A percentile compares a stretch with the other conserved stretches of the same genome.
These are phyloP conservation scores for Starmerella ratchasimensis DNA, from an alignment of 805 yeast species.

Conservation along the genomic window DNA sequence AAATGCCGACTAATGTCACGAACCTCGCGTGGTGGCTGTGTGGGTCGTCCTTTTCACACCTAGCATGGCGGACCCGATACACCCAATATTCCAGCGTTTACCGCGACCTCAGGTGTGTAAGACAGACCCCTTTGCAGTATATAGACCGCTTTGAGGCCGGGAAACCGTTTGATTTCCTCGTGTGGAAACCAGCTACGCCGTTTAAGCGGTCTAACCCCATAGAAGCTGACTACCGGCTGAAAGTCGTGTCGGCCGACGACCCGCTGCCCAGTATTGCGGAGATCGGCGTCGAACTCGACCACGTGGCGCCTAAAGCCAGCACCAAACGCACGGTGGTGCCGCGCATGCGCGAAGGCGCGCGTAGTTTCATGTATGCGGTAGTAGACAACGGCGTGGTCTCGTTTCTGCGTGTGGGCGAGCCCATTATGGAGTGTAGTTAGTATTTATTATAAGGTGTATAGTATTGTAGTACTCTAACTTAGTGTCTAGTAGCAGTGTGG, in stretches of 20 bases:
- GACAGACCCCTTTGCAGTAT: constrained; percentile 5
- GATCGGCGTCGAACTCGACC: constrained; percentile 26
- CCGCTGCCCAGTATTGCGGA: constrained; percentile 26
- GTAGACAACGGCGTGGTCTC: constrained; percentile 65
- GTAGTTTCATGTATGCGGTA: constrained; percentile 48
- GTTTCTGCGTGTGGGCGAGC: constrained; percentile 33
- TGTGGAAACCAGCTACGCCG: constrained; percentile 66
- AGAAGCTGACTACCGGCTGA: constrained; percentile 62
- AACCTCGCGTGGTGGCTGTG: constrained; percentile 5
- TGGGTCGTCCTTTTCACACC: constrained; percentile 2
- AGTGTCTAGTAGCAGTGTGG: too few relatives aligned
- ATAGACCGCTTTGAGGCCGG: too few relatives aligned
- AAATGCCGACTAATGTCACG: too few relatives aligned
- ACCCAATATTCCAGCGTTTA: constrained; percentile 11
- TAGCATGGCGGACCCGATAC: constrained; percentile 20
- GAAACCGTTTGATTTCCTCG: constrained; percentile 41
- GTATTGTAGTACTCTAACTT: too few relatives aligned
- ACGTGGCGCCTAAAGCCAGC: constrained; percentile 16
- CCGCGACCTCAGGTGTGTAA: constrained; percentile 13
- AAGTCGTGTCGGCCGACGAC: constrained; percentile 36
- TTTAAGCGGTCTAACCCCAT: constrained; percentile 57
- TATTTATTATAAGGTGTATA: too few relatives aligned
- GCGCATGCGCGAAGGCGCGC: constrained; percentile 39
- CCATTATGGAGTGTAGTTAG: constrained; percentile 11
- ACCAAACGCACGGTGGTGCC: constrained; percentile 26